phyloP scores from a whole-genome alignment of 2,329 filamentous ascomycete species.

The Paecilomyces sp. region DNA sequence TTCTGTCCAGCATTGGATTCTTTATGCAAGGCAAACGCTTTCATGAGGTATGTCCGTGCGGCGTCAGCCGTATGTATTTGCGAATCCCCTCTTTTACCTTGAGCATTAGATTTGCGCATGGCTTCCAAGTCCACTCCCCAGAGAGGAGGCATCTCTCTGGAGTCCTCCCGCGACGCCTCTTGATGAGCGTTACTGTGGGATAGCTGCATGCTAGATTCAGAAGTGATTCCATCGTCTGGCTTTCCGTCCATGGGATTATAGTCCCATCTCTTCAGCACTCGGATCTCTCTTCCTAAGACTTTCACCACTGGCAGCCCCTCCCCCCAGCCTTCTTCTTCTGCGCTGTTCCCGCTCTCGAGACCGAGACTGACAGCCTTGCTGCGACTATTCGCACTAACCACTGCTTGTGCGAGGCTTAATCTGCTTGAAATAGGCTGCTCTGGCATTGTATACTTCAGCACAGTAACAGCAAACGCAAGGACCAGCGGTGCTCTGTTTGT shows the following conservation, averaged over 20 bases:
- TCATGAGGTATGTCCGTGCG: conserved; percentile 53
- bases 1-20: conserved; percentile 6
- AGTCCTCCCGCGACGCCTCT: conserved; percentile 1
- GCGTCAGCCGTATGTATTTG: conserved; percentile 68
- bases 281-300: conserved; percentile 66
- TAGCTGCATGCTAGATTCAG: not conserved
- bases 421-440: conserved; percentile 79
- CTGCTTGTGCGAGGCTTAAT: conserved; percentile 73
- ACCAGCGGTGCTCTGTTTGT: conserved; percentile 80
- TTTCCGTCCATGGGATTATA: conserved; percentile 54
- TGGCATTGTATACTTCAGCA: conserved; percentile 75
- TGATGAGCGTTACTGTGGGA: not conserved
- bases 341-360: conserved; percentile 56
- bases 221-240: conserved; percentile 11
- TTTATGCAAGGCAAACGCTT: conserved; percentile 30
- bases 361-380: conserved; percentile 70
- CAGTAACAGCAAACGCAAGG: conserved; percentile 67
- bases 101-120: conserved; percentile 34
- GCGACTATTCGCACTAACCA: conserved; percentile 73
- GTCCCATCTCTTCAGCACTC: conserved; percentile 69
- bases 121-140: conserved; percentile 55
- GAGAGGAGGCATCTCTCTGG: conserved; percentile 38
- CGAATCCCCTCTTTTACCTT: conserved; percentile 41
- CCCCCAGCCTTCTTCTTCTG: conserved; percentile 65
- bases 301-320: conserved; percentile 67